Conservation (phyloP, 306 rosid genomes). For the Gastrolobium bilobum region DNA sequence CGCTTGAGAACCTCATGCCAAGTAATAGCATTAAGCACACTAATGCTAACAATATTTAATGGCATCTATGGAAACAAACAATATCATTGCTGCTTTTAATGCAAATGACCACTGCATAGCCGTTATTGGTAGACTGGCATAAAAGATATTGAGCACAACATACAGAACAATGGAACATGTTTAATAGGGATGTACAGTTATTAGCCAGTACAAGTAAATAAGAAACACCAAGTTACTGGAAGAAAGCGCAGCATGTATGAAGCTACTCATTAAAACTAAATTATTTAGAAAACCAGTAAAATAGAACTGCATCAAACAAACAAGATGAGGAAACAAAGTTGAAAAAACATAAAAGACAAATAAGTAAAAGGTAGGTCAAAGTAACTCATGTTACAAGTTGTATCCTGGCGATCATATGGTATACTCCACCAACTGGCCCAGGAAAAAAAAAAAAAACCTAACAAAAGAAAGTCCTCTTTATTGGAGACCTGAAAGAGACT, state of each 20-base stretch:
- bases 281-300: conserved; percentile 25
- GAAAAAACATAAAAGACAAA: neutral
- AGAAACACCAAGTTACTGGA: conserved; percentile 17
- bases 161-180: conserved; percentile 25
- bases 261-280: conserved; percentile 20
- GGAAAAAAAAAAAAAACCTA: neutral
- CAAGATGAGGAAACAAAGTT: conserved; percentile 7
- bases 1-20: conserved; percentile 46
- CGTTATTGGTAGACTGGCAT: conserved; percentile 6
- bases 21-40: conserved; percentile 36
- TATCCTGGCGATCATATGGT: neutral
- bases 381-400: neutral
- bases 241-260: conserved; percentile 21
- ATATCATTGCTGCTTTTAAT: conserved; percentile 36
- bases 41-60: conserved; percentile 35
- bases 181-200: neutral
- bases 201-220: conserved; percentile 37
- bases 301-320: conserved; percentile 25
- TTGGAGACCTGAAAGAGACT: conserved; percentile 29
- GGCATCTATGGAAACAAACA: conserved; percentile 30
- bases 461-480: neutral
- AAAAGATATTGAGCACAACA: conserved; percentile 21
- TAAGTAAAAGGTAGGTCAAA: conserved; percentile 6
- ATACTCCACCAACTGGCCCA: neutral
- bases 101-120: conserved; percentile 34